Percentiles rank a stretch among this genome's conserved stretches.
Evolutionary conservation across 305 asterid genomes (phyloP).

Genomic region (Fraxinus greggii): DNA sequence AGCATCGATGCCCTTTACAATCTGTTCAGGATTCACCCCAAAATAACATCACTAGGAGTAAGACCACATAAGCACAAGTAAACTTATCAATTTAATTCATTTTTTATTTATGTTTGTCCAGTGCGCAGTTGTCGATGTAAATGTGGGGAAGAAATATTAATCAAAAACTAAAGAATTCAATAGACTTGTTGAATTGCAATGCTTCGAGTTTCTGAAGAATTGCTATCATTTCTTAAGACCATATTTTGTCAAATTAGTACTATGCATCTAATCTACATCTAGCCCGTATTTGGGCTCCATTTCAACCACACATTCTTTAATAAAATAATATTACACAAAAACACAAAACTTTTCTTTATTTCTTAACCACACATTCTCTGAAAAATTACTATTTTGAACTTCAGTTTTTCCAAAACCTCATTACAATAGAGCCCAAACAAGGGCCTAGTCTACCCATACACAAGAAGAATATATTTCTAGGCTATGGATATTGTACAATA

Average conservation of each 20-base stretch:
- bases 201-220: neutral
- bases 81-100: neutral
- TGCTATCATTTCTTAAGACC: neutral
- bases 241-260: neutral
- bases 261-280: neutral
- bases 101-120: neutral
- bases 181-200: neutral
- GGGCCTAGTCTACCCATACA: neutral
- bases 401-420: neutral
- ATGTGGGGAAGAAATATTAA: neutral
- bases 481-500: neutral
- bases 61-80: constrained; percentile 4
- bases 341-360: neutral
- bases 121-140: neutral
- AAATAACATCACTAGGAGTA: constrained; percentile 19
- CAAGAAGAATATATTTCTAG: neutral
- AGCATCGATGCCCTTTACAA: constrained; percentile 96
- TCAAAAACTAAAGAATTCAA: neutral
- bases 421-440: neutral
- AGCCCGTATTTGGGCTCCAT: neutral
- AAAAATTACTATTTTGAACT: neutral
- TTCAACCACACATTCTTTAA: neutral
- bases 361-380: neutral
- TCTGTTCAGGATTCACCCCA: constrained; percentile 41
- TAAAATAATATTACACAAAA: neutral